phyloP scores from a whole-genome alignment of 768 basidiomycete genomes.

The Kondoa malvinella region DNA sequence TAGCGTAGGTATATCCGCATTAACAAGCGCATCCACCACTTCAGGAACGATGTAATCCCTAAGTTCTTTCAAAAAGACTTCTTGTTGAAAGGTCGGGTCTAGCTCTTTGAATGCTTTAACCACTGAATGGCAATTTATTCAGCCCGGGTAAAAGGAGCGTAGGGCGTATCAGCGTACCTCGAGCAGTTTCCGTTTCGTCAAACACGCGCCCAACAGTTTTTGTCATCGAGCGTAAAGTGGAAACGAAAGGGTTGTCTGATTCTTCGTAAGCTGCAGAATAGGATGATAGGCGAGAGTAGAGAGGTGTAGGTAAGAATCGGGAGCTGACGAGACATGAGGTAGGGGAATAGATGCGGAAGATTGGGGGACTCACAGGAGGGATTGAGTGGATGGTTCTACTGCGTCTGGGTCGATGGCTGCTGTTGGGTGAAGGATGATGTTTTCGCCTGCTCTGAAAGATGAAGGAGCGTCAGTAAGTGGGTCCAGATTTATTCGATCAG shows the following conservation, averaged over 20 bases:
- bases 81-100: conserved; percentile 72
- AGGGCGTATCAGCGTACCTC: no score
- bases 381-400: conserved; percentile 62
- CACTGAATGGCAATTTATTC: no score
- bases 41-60: conserved; percentile 96
- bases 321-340: no score
- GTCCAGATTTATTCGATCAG: no score
- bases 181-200: conserved; percentile 98
- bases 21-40: conserved; percentile 86
- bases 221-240: conserved; percentile 63
- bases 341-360: no score
- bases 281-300: conserved; percentile 36
- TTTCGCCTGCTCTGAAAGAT: conserved; percentile 65
- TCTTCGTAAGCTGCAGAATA: conserved; percentile 57
- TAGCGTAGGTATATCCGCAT: conserved; percentile 69
- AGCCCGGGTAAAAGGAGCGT: no score
- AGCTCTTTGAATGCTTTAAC: conserved; percentile 67
- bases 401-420: conserved; percentile 65
- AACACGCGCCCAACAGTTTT: conserved; percentile 64
- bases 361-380: no score
- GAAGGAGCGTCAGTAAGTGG: no score
- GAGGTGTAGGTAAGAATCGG: no score
- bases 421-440: conserved; percentile 67
- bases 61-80: conserved; percentile 71
- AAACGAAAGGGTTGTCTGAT: conserved; percentile 77